These are phyloP conservation scores for Astrocystis sublimbata DNA, from an alignment of 495 filamentous ascomycete species.

Conservation along the genomic window DNA sequence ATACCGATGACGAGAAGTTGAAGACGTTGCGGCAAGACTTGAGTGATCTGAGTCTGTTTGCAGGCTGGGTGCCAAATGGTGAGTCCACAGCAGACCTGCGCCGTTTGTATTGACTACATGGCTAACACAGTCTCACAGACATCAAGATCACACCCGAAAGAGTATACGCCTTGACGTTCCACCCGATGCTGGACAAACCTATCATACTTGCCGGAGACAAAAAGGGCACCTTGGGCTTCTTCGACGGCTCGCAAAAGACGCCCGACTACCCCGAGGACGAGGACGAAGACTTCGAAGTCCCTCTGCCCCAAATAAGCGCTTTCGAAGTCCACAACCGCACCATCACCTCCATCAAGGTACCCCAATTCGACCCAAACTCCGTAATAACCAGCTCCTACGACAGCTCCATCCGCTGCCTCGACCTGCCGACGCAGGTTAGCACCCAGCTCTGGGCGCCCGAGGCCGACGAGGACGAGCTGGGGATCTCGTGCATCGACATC, in stretches of 20 bases:
- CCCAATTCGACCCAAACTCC: conserved; percentile 65
- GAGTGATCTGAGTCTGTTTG: conserved; percentile 77
- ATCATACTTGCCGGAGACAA: conserved; percentile 97
- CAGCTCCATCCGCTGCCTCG: conserved; percentile 84
- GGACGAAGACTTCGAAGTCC: conserved; percentile 63
- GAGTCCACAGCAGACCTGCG: conserved; percentile 22
- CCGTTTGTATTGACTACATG: neutral
- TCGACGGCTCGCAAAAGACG: conserved; percentile 78
- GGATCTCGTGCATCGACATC: conserved; percentile 81
- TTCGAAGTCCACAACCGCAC: conserved; percentile 90
- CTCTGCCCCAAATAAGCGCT: conserved; percentile 74
- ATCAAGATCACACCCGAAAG: conserved; percentile 94
- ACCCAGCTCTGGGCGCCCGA: conserved; percentile 76
- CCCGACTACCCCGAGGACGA: conserved; percentile 52
- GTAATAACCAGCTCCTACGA: conserved; percentile 93
- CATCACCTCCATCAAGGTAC: conserved; percentile 79
- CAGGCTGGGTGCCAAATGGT: conserved; percentile 77
- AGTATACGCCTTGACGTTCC: conserved; percentile 85
- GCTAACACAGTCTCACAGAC: conserved; percentile 49
- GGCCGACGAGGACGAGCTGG: conserved; percentile 66
- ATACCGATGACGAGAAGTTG: conserved; percentile 75
- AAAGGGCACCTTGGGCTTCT: conserved; percentile 88
- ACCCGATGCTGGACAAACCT: conserved; percentile 80
- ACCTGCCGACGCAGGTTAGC: conserved; percentile 75
- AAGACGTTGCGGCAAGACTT: conserved; percentile 78